Percentiles rank a stretch among this genome's conserved stretches.
These are phyloP conservation scores for Toxicodendron radicans DNA, from an alignment of 345 rosid genomes.

Conservation along the genomic window DNA sequence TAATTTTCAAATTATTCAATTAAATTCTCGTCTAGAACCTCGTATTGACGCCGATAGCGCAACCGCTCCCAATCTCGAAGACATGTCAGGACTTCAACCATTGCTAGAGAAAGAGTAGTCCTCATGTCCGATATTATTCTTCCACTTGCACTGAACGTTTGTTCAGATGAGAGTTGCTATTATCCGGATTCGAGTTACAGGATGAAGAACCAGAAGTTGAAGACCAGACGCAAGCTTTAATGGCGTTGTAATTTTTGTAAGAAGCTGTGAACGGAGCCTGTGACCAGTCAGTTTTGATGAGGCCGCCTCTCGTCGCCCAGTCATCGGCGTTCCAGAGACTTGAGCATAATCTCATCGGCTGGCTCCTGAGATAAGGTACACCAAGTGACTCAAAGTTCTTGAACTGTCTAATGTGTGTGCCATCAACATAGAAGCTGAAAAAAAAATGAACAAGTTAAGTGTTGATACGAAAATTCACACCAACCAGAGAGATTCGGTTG, in stretches of 20 bases:
- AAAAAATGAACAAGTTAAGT: background rate
- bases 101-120: no score
- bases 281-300: conserved; percentile 45
- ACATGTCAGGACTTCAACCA: no score
- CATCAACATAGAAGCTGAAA: conserved; percentile 44
- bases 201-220: conserved; percentile 31
- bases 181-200: conserved; percentile 18
- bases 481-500: no score
- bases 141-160: no score
- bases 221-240: conserved; percentile 38
- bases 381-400: conserved; percentile 41
- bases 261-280: conserved; percentile 50
- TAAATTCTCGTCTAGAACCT: no score
- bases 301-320: conserved; percentile 51
- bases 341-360: conserved; percentile 40
- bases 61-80: no score
- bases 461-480: no score
- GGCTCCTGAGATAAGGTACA: conserved; percentile 42
- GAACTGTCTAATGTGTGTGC: conserved; percentile 48
- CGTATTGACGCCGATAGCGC: no score
- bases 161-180: no score
- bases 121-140: no score
- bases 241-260: conserved; percentile 37
- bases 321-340: conserved; percentile 50
- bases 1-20: no score